Evolutionary conservation across 2,329 filamentous ascomycete species (phyloP), one percentile per base, ranked within the genome.

Genomic region (Alternaria gansuensis): DNA sequence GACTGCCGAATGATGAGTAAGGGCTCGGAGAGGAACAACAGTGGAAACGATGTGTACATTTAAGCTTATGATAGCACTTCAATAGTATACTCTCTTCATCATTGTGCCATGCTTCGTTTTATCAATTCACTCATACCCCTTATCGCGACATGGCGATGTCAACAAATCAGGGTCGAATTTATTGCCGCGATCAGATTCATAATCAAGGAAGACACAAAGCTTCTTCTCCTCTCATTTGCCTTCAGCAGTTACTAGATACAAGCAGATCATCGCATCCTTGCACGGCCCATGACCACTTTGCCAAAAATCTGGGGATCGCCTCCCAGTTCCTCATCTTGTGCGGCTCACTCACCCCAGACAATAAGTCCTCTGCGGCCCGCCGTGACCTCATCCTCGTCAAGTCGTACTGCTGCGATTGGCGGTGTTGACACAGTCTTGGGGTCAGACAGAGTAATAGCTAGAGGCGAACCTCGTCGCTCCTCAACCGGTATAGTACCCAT

Each of bases 261-360:
- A 64, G 28, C 23, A 64, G 23, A 1, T 64, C 59, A 3, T 43
- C 17, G 36, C 62, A 59, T 31, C 62, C 62, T 29, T 45, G 21
- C 21, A 64, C 34, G 21, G 51, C 45, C 59, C 62, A 62, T 4
- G 45, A 39, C 49, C 49, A 59, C 29, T 49, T 59, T n/a, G n/a
- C 23, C n/a, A 51, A 24, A 54, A 62, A 64, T 5, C 21, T 43
- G 6, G 53, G 51, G 2, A 51, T 64, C 14, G 40, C 55, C 40
- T 62, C 59, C 62, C 62, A 64, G 11, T 14, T 54, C 4, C 45
- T 24, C 39, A 51, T 36, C 29, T 62, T 44, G 21, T 48, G 31
- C 17, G 62, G 59, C 31, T 64, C 61, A 24, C 31, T 64, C 61
- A 24, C 58, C 58, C 61, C 61, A 64, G 29, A 61, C 54, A 24